Base-by-base conservation (phyloP, 2,329 filamentous ascomycete species). In the Colletotrichum sansevieriae region DNA sequence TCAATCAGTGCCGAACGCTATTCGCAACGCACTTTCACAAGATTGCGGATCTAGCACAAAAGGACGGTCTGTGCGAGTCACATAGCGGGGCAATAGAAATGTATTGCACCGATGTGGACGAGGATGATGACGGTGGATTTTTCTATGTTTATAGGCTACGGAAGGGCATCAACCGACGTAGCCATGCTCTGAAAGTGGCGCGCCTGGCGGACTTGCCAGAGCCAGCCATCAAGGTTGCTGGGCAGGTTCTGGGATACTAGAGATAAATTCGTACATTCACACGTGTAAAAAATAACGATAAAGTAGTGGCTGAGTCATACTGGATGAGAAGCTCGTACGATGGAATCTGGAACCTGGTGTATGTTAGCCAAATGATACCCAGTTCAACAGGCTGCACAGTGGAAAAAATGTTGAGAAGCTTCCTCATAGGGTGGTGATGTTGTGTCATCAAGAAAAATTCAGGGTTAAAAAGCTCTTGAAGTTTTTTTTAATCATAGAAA, bases 11-110 rank as follows among this genome's bases (percentile, higher is more conserved):
- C 76, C 88, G 96, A 13, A 90, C 92, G 0, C 83, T 99, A 47
- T 99, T 99, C 78, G 96, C 96, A 1, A 98, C 96, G 15, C 96
- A 99, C 79, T 99, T 98, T 75, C 95, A 99, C 78, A 84, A 81
- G 3, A 83, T 99, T 6, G 91, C 92, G 2, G 94, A 97, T 75
- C 87, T 97, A 83, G 93, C 92, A 0, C 78, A 78, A 8, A 82
- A 84, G 7, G 86, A 82, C 5, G 81, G 82, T 0, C 75, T 90
- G 70, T 76, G 78, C 8, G 72, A 73, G 2, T 71, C 73, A 5
- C 74, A 75, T 12, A 75, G 75, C 4, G 78, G 78, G 0, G 75
- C 59, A 5, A 82, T 97, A 58, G 91, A 88, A 44, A 89, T 88
- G 73, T 98, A 95, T 78, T 98, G 95, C 78, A 98, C 96, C 0